Conservation (phyloP, 345 rosid species). For the Lenwebbia sp. region DNA sequence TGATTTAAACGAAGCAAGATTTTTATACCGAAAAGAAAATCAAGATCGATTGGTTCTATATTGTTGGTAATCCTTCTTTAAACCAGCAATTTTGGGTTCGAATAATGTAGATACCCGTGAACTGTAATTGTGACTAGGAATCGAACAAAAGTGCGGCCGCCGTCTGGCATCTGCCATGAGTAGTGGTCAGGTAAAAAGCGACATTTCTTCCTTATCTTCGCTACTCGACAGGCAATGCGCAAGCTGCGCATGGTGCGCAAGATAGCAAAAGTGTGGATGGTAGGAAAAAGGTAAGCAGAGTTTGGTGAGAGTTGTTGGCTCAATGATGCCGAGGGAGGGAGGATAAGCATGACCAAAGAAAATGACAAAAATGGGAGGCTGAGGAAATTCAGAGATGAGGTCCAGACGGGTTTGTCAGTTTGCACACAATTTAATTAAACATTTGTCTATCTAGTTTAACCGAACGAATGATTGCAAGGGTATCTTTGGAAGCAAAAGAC, state of each 20-base stretch:
- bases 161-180: neutral
- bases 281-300: neutral
- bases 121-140: neutral
- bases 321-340: neutral
- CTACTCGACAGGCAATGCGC: neutral
- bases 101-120: neutral
- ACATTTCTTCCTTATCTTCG: neutral
- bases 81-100: neutral
- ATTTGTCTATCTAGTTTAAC: neutral
- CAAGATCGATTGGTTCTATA: neutral
- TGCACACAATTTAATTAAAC: neutral
- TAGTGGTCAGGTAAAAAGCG: neutral
- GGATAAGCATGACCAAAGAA: neutral
- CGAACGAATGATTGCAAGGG: neutral
- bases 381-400: neutral
- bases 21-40: neutral
- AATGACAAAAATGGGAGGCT: neutral
- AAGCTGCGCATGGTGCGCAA: slow-evolving; percentile 3
- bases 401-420: neutral
- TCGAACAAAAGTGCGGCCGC: neutral
- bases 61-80: neutral
- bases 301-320: slow-evolving; percentile 10
- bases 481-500: neutral
- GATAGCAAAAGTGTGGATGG: slow-evolving; percentile 6
- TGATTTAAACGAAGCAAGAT: neutral